These are phyloP conservation scores for Jatropha podagrica DNA, from an alignment of 441 rosid genomes.

Conservation along the genomic window DNA sequence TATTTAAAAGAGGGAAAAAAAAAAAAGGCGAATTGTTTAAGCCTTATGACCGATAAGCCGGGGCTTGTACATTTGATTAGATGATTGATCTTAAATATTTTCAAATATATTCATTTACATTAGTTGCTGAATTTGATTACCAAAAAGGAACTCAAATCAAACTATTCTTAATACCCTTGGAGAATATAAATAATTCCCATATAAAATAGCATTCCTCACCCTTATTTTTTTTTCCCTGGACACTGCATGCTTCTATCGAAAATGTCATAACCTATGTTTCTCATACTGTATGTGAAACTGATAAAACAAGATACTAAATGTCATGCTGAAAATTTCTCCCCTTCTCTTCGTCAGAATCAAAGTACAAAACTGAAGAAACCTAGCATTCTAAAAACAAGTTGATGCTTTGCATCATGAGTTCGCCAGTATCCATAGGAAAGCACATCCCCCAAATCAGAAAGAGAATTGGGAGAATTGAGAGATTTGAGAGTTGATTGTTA, in stretches of 20 bases:
- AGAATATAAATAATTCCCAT: background rate
- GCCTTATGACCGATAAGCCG: too few relatives aligned
- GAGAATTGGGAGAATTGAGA: constrained; percentile 26
- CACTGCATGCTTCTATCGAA: constrained; percentile 2
- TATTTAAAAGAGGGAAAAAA: too few relatives aligned
- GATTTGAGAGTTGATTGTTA: constrained; percentile 29
- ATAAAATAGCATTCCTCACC: background rate
- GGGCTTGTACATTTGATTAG: too few relatives aligned
- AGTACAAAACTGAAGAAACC: constrained; percentile 28
- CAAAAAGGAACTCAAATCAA: background rate
- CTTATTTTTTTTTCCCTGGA: background rate
- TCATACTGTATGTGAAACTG: constrained; percentile 6
- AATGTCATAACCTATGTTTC: constrained; percentile 6
- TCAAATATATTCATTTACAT: background rate
- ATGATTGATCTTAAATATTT: too few relatives aligned
- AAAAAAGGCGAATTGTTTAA: too few relatives aligned
- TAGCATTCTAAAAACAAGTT: constrained; percentile 20
- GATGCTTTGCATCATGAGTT: constrained; percentile 31
- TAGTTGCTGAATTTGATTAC: background rate
- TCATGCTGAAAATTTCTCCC: constrained; percentile 12
- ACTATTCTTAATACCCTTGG: background rate
- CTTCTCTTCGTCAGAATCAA: constrained; percentile 17
- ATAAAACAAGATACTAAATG: constrained; percentile 16
- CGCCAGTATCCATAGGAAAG: background rate
- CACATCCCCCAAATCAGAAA: constrained; percentile 4